Evolutionary conservation across 306 rosid genomes (phyloP).

Genomic region (Glycine tomentella): DNA sequence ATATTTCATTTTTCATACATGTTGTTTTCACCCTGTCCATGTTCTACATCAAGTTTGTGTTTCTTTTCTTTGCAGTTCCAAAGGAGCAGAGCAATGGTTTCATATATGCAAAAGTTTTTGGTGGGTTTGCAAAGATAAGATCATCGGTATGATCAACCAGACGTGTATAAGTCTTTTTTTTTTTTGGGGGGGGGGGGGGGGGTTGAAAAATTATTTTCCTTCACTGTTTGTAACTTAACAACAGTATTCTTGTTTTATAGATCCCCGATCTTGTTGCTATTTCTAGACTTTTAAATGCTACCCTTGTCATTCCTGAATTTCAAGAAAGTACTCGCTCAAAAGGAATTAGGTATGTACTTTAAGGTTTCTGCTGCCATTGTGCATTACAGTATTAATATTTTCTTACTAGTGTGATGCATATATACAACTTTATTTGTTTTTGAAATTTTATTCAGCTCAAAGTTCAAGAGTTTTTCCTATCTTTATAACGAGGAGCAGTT

Average conservation of each 20-base stretch:
- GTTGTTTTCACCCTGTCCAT: conserved; percentile 35
- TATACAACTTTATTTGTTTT: conserved; percentile 31
- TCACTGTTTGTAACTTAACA: conserved; percentile 43
- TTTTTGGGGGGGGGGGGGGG: too few relatives aligned
- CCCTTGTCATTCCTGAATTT: conserved; percentile 97
- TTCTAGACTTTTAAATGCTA: conserved; percentile 96
- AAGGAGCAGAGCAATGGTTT: conserved; percentile 71
- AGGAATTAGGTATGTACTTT: conserved; percentile 75
- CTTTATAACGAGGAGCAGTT: conserved; percentile 88
- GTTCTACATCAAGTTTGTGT: conserved; percentile 42
- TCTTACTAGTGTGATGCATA: conserved; percentile 19
- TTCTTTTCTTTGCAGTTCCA: conserved; percentile 67
- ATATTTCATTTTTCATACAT: conserved; percentile 22
- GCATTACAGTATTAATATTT: conserved; percentile 36
- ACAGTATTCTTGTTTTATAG: conserved; percentile 62
- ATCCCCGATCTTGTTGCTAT: conserved; percentile 91
- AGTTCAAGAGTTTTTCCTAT: conserved; percentile 95
- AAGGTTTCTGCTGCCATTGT: conserved; percentile 41
- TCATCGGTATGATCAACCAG: conserved; percentile 74
- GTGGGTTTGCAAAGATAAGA: conserved; percentile 89
- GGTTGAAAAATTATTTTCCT: background rate
- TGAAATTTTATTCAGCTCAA: conserved; percentile 56
- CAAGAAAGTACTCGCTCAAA: conserved; percentile 80
- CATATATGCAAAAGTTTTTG: conserved; percentile 88
- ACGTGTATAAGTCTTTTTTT: background rate